A percentile compares a stretch with the other conserved stretches of the same genome.
These are phyloP conservation scores for Aspergillus neotritici DNA, from an alignment of 2,329 filamentous ascomycete species.

Conservation along the genomic window DNA sequence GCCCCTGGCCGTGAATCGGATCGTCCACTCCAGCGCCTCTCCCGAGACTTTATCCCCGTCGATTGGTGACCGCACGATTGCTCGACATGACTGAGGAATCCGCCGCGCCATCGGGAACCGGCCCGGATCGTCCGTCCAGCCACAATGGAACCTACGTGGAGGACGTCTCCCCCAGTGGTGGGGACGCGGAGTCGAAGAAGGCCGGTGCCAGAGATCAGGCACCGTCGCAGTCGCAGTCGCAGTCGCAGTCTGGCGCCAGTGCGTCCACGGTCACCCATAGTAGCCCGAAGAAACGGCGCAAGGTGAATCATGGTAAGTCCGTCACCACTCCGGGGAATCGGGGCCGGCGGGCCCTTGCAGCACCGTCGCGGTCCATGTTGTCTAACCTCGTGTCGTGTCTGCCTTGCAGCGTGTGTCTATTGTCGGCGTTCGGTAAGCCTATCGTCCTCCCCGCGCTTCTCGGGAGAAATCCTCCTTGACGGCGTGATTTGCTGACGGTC, in stretches of 20 bases:
- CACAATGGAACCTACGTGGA: constrained; percentile 20
- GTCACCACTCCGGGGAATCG: constrained; percentile 23
- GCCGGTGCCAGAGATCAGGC: constrained; percentile 6
- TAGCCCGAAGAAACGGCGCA: constrained; percentile 77
- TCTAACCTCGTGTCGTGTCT: constrained; percentile 19
- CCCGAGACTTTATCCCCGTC: too few species aligned
- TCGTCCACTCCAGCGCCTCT: too few species aligned
- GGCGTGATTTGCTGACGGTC: constrained; percentile 42
- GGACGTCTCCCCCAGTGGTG: too few species aligned
- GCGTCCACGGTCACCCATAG: constrained; percentile 30
- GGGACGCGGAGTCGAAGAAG: constrained; percentile 28
- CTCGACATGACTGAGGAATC: too few species aligned
- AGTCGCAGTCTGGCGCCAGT: constrained; percentile 33
- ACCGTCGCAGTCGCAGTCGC: constrained; percentile 12
- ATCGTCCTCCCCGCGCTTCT: not conserved
- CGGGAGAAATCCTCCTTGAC: not conserved
- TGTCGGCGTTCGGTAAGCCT: constrained; percentile 81
- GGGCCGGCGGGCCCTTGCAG: constrained; percentile 11
- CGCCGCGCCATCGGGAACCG: constrained; percentile 16
- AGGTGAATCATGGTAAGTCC: constrained; percentile 77
- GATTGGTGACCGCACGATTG: too few species aligned
- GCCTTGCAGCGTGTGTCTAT: constrained; percentile 71
- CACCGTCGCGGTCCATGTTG: constrained; percentile 16
- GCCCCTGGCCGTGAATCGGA: too few species aligned
- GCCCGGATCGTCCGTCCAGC: constrained; percentile 21